These are phyloP conservation scores for Plasmodium reichenowi DNA, from an alignment of 169 alveolate genomes.

Conservation along the genomic window DNA sequence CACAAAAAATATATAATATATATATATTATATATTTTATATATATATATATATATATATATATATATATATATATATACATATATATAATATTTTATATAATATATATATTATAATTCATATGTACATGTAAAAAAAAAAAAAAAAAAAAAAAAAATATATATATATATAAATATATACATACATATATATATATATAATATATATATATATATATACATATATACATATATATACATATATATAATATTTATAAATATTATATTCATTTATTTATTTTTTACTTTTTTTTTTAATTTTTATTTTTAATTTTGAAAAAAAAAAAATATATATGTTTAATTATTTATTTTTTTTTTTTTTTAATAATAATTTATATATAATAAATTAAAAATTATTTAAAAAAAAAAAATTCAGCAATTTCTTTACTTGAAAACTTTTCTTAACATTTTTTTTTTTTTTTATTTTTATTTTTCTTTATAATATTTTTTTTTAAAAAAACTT, in stretches of 20 bases:
- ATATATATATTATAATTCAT: no score
- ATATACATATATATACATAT: neutral
- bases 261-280: slow-evolving; percentile 3
- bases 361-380: slow-evolving; percentile 35
- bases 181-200: no score
- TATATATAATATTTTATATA: no score
- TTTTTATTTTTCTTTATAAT: slow-evolving; percentile 7
- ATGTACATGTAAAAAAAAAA: no score
- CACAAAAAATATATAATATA: neutral
- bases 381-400: slow-evolving; percentile 16
- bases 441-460: slow-evolving; percentile 36
- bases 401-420: slow-evolving; percentile 42
- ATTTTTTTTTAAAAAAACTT: slow-evolving; percentile 1
- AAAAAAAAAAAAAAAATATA: no score
- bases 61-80: neutral
- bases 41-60: neutral
- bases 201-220: neutral
- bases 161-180: no score
- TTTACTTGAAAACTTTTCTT: slow-evolving; percentile 35
- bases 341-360: neutral
- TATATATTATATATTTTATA: neutral
- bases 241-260: neutral
- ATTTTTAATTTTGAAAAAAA: neutral
- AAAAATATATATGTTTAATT: slow-evolving; percentile 1
- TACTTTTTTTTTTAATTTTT: slow-evolving; percentile 16